Evolutionary conservation across 108 stramenopile genomes (phyloP), one percentile per base, ranked within the genome.

Genomic region (Pseudonitzschia pungens): DNA sequence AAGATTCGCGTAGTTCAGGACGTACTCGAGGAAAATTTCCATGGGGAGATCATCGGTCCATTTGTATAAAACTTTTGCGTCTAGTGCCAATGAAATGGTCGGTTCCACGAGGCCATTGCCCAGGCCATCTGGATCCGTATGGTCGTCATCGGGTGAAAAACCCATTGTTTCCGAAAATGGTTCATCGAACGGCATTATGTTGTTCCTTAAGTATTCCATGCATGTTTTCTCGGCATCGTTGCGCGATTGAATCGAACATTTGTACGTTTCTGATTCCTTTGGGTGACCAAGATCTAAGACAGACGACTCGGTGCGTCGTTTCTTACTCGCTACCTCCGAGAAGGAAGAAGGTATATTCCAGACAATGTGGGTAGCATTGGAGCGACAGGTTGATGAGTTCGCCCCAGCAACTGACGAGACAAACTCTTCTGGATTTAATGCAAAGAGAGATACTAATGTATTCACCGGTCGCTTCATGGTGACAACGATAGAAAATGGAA

Each of bases 1-100:
- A 4, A 83, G 65, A 71, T 84, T 79, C 4, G 92, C 90, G 83
- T 83, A 96, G n/a, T 86, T 85, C 55, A 88, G 59, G 14, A 94
- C 91, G 73, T 93, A 94, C 65, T 96, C 90, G 42, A 81, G 59
- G 54, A 83, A 96, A n/a, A 92, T 81, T 15, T 80, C 68, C 55
- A 73, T 57, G 2, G 92, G 90, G 11, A 94, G 53, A 11, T 48
- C 57, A 77, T 89, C 88, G 7, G 94, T 83, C 87, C 88, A 93
- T 0, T 80, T 69, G 71, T 89, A 92, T 4, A 72, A 20, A 15
- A 68, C 51, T 72, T 87, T 92, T 24, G 90, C 84, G 24, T 86
- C 71, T 21, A 95, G 66, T 12, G 91, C 87, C 32, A 89, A 67
- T 31, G 77, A 57, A 27, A 94, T 71, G 0, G 90, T 90, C 62